Evolutionary conservation across 768 basidiomycete species (phyloP), one percentile per base, ranked within the genome.

Genomic region (Sistotremastrum niveocremeum): DNA sequence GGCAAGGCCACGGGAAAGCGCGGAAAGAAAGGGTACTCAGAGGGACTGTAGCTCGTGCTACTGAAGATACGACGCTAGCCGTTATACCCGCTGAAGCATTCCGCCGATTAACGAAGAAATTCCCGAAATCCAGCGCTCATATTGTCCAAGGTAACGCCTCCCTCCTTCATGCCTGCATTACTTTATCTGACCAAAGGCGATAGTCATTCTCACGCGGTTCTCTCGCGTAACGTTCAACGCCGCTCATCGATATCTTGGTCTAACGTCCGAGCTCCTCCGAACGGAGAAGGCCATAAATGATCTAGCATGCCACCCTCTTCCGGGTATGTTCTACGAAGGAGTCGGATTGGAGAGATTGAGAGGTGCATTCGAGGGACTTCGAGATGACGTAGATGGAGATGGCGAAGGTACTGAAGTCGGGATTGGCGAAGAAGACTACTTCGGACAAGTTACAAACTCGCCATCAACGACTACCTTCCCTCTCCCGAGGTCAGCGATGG

Each of bases 11-110:
- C 20, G 20, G 20, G 2, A 20, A 20, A 2, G 20, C 20, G 20
- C 20, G 20, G 20, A 20, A 20, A 20, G 20, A 20, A 20, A 20
- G 20, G 2, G 20, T 20, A 2, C 20, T 20, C 1, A 20, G 20
- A 54, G 84, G 84, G 4, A 79, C 84, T 4, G 79, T 98, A 20
- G 93, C 91, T n/a, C 73, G 94, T 35, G 95, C 95, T 5, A 82
- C 83, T 4, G 84, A 87, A 45, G 95, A 99, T 56, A 86, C 86
- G 4, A 98, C 95, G 2, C 67, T 99, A 12, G 95, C 94, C n/a
- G 94, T 99, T 7, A 98, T 99, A 46, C 95, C 95, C 29, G 94
- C 95, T 2, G 91, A 97, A 60, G 95, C 94, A 4, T 99, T 99
- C 65, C 72, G 84, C 46, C 72, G 91, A 42, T 67, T 99, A 37